Evolutionary conservation across 768 basidiomycete genomes (phyloP).

Genomic region (Phallus indusiatus): DNA sequence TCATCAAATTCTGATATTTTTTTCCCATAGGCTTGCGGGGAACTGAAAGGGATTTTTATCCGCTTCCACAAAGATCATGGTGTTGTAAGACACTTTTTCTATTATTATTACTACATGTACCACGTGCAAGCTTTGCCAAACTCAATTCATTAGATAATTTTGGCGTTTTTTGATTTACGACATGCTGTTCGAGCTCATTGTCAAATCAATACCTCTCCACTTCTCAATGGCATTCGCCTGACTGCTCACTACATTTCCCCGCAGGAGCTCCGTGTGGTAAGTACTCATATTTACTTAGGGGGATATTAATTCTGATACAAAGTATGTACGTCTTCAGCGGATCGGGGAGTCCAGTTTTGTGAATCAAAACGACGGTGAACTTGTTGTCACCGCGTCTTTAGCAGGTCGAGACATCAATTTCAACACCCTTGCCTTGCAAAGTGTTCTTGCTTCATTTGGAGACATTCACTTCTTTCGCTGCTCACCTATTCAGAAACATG

Average conservation of each 20-base stretch:
- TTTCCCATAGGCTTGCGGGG: slow-evolving; percentile 14
- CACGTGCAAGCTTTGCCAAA: slow-evolving; percentile 2
- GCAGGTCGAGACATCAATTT: slow-evolving; percentile 2
- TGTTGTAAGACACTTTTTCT: slow-evolving; percentile 24
- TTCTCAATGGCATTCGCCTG: slow-evolving; percentile 13
- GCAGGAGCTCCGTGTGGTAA: slow-evolving; percentile 35
- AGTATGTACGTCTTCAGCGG: slow-evolving; percentile 27
- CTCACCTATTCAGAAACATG: slow-evolving; percentile 9
- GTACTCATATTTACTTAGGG: slow-evolving; percentile 10
- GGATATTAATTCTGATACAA: slow-evolving; percentile 3
- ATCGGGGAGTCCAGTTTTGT: slow-evolving; percentile 46
- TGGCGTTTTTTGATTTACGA: slow-evolving; percentile 54
- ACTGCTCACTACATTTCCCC: slow-evolving; percentile 18
- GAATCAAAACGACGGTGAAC: slow-evolving; percentile 41
- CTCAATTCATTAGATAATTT: slow-evolving; percentile 20
- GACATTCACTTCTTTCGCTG: slow-evolving; percentile 20
- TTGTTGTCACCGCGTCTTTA: slow-evolving; percentile 37
- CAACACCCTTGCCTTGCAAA: slow-evolving; percentile 16
- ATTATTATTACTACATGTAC: not conserved
- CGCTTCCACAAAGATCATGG: slow-evolving; percentile 42
- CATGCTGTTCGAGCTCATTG: slow-evolving; percentile 39
- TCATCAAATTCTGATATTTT: not conserved
- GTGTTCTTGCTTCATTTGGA: slow-evolving; percentile 23
- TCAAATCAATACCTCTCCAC: slow-evolving; percentile 26
- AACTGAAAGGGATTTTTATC: slow-evolving; percentile 49